Evolutionary conservation across 306 rosid genomes (phyloP), one percentile per base, ranked within the genome.

Genomic region (Lablab purpureus): DNA sequence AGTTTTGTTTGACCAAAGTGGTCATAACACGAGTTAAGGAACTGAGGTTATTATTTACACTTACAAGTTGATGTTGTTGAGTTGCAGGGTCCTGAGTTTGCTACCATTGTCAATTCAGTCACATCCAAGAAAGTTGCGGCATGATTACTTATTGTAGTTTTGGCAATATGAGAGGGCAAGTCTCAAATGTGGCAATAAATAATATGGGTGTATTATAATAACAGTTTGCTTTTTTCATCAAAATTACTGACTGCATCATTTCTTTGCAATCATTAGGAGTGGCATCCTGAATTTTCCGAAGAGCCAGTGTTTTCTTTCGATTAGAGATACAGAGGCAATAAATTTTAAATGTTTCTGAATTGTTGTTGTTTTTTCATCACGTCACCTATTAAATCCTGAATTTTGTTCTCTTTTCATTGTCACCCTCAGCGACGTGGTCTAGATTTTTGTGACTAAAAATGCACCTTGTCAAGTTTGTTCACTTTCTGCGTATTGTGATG

Each of bases 51-150:
- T 40, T 51, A 50, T 28, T 49, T 72, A 5, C 56, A 54, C 68
- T 62, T 10, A 83, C 74, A 56, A 69, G 50, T 66, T 84, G 58
- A 71, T 77, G 54, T 71, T 75, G 47, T 77, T 76, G 79, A 56
- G 30, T 2, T 71, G 43, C 83, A 96, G 99, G 99, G 99, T 62
- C 98, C 97, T 36, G 99, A 96, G 80, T 96, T 96, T 36, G 97
- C 98, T 36, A 85, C 88, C 47, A 95, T 95, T 1, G 85, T 91
- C 62, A 95, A 95, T 79, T 90, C 99, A 47, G 98, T 86, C 59
- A 91, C 98, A 22, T 87, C 98, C 77, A 95, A 95, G 93, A 95
- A 91, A 88, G 97, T 95, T 52, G 90, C 90, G 46, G 99, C 97
- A 80, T 95, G 90, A 85, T 85, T 66, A 68, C 74, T 81, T 14